phyloP scores from a whole-genome alignment of 176 grass and related monocot species.

The Eleusine indica region DNA sequence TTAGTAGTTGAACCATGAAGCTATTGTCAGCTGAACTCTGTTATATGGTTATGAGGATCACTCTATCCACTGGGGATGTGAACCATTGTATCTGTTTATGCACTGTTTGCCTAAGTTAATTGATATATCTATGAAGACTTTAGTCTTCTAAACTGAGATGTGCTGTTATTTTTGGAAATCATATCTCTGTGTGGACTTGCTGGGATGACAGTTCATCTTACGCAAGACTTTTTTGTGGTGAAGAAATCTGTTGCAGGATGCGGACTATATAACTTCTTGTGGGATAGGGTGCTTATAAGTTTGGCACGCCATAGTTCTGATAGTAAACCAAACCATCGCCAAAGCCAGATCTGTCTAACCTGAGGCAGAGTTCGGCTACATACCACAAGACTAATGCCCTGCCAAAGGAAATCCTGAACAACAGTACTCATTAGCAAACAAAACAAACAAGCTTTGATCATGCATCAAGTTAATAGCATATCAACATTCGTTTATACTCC shows the following conservation, averaged over 20 bases:
- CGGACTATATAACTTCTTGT: no score
- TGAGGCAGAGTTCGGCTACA: no score
- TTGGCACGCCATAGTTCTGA: no score
- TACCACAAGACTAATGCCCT: not conserved
- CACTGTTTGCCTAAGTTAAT: constrained; percentile 1
- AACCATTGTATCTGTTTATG: constrained; percentile 37
- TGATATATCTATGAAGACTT: constrained; percentile 15
- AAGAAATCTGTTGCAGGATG: not conserved
- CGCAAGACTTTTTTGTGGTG: not conserved
- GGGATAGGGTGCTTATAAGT: no score
- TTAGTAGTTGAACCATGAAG: constrained; percentile 25
- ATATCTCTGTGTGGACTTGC: not conserved
- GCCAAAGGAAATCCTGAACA: not conserved
- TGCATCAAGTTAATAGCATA: not conserved
- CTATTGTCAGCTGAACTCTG: constrained; percentile 26
- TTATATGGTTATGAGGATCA: constrained; percentile 22
- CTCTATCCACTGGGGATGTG: constrained; percentile 36
- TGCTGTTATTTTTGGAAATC: not conserved
- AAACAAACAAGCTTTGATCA: not conserved
- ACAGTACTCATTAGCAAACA: not conserved
- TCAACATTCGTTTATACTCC: not conserved
- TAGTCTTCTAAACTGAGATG: constrained; percentile 17
- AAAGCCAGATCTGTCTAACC: not conserved
- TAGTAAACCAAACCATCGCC: no score
- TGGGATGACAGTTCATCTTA: not conserved